Evolutionary conservation across 108 stramenopile species (phyloP), one percentile per base, ranked within the genome.

Genomic region (Cafeteria roenbergensis): DNA sequence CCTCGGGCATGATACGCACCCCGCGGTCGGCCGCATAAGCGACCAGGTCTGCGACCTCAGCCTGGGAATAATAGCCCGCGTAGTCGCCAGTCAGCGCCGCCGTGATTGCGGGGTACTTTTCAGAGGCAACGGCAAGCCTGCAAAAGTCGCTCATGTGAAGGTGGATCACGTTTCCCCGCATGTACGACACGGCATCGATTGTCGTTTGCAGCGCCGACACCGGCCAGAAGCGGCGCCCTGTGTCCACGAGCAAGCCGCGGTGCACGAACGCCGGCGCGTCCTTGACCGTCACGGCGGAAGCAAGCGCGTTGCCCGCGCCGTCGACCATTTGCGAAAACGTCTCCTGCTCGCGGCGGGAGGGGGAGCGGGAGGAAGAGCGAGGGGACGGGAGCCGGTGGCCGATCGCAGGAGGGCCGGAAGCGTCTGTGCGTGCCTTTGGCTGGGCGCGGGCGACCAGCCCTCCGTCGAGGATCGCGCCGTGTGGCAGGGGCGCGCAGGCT

Each of bases 241-340:
- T 55, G 68, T 69, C 68, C 8, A 62, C 25, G 59, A 69, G 61
- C 34, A 69, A 62, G 33, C 61, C 68, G 38, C 68, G 59, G 61
- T 62, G 61, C 21, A 34, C 48, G 68, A 12, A 69, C 8, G 34
- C 9, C 1, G 68, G 63, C 31, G 24, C 22, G 55, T 69, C 68
- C 22, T 26, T 22, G 56, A 57, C 17, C 17, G 42, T 48, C n/a
- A n/a, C n/a, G n/a, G n/a, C n/a, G n/a, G n/a, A n/a, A n/a, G n/a
- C n/a, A n/a, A n/a, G n/a, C n/a, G n/a, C n/a, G n/a, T n/a, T n/a
- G n/a, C n/a, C n/a, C n/a, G n/a, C n/a, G n/a, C n/a, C n/a, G n/a
- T n/a, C n/a, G n/a, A n/a, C n/a, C n/a, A n/a, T n/a, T n/a, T n/a
- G n/a, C n/a, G n/a, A n/a, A n/a, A n/a, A n/a, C n/a, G n/a, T n/a